Evolutionary conservation across 768 basidiomycete genomes (phyloP), one percentile per base, ranked within the genome.

Genomic region (Scleroderma citrinum): DNA sequence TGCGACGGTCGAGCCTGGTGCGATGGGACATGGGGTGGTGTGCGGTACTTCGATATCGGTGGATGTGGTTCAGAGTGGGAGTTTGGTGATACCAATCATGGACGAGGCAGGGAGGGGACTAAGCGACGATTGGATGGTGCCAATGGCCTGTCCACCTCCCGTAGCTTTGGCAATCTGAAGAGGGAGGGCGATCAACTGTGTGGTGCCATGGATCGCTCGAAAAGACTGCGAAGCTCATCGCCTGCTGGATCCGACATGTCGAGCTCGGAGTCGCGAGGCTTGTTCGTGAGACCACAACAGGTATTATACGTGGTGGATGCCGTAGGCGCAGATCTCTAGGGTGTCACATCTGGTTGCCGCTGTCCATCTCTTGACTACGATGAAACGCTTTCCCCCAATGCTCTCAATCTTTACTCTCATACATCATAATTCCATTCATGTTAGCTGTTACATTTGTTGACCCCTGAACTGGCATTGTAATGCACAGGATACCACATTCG

Each of bases 221-320:
- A 90, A 67, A 69, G 90, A 51, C 74, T 81, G 59, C 64, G 79
- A 48, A 81, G 88, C 56, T 80, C 74, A 10, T 87, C 84, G 40
- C 89, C 89, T 6, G 80, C 79, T 0, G 68, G 73, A 31, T 79
- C 78, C 60, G 78, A 80, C 46, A 57, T 81, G 67, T 66, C 85
- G 69, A 65, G 67, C 57, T 60, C 81, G 63, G 82, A 92, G 67
- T 78, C 82, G 0, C 62, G 79, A 56, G 90, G 89, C 1, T 60
- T 92, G 40, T 92, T 92, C 59, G 88, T 92, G 41, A 70, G 89
- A 47, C 89, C 89, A 5, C 85, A 88, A 66, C 88, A 91, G 63
- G 87, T 92, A 48, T 70, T 92, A 46, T 91, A 92, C 61, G 89
- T 92, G 24, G 81, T 92, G 30, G 87, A 90, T 62, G 90, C 90